Conservation (phyloP, 1,284 basidiomycete genomes). For the Phellopilus nigrolimitatus region DNA sequence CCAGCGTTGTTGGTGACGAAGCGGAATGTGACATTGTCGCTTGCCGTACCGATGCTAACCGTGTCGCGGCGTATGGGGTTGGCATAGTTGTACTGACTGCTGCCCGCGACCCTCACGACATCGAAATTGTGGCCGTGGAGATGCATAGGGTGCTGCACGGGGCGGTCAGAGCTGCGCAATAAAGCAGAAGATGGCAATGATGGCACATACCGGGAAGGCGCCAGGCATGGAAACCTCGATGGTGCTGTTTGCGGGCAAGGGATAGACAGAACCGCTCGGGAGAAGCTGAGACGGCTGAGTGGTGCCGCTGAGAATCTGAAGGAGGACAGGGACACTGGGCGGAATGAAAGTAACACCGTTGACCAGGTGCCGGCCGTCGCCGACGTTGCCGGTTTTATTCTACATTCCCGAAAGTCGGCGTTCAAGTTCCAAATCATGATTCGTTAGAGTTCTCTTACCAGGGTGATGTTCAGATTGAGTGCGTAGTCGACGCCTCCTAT, state of each 20-base stretch:
- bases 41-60: slow-evolving; percentile 24
- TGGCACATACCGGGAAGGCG: slow-evolving; percentile 20
- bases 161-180: neutral
- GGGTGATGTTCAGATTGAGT: slow-evolving; percentile 24
- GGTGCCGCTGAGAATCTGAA: slow-evolving; percentile 28
- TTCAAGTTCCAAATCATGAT: neutral
- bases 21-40: slow-evolving; percentile 30
- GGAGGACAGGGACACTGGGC: slow-evolving; percentile 29
- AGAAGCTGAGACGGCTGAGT: slow-evolving; percentile 23
- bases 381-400: neutral
- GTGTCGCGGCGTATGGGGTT: slow-evolving; percentile 34
- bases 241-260: slow-evolving; percentile 23
- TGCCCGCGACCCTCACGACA: slow-evolving; percentile 28
- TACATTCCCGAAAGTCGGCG: slow-evolving; percentile 3
- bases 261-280: slow-evolving; percentile 25
- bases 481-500: slow-evolving; percentile 28
- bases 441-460: slow-evolving; percentile 11
- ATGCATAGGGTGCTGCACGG: slow-evolving; percentile 29
- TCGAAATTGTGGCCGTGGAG: slow-evolving; percentile 31
- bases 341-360: slow-evolving; percentile 24
- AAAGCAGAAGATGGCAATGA: neutral
- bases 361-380: slow-evolving; percentile 17
- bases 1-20: slow-evolving; percentile 38
- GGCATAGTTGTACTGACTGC: slow-evolving; percentile 26
- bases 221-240: slow-evolving; percentile 27